Base-by-base conservation (phyloP, 352 stramenopile species). In the Phytophthora brassicae region DNA sequence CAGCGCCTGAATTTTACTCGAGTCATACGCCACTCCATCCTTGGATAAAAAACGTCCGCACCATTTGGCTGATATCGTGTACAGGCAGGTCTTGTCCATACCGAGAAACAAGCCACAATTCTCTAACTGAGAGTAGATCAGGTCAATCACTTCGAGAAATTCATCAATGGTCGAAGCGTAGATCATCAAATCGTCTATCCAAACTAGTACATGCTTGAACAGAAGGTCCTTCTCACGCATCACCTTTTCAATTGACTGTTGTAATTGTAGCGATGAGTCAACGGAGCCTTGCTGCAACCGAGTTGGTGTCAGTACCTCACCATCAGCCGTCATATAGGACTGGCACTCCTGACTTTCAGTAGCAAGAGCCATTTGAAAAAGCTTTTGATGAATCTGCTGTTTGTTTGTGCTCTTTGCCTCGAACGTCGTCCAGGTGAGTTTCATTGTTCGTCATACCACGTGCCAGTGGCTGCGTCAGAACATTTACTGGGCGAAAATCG, bases 361-460 rank as follows among this genome's bases (percentile, higher is more conserved):
- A 17, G 42, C 42, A 13, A 48, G 42, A 26, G 19, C 20, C 17
- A 48, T 29, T 31, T 48, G 42, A 17, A 48, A 31, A 48, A 48
- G 42, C 42, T 48, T 20, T 48, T 48, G 26, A 49, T 60, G 6
- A 66, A 45, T 70, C 62, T 2, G 48, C 29, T 12, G 38, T 56
- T 12, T 33, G 44, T 2, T 56, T 55, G 11, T 22, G n/a, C 22
- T 61, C 17, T 20, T 42, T 20, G 13, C 20, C 31, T 28, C 22
- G 39, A 1, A 64, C 29, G 17, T 53, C 23, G 13, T 70, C 46
- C 0, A 60, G 23, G 8, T 51, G 47, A 12, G 52, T 49, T 6
- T 56, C 41, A 1, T 63, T 50, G 19, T 56, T 59, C 16, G 50
- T 56, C 46, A 64, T 64, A 20, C 45, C 36, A 20, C 41, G 39